Base-by-base conservation (phyloP, 2,329 filamentous ascomycete genomes). In the Chaetomium sp. region DNA sequence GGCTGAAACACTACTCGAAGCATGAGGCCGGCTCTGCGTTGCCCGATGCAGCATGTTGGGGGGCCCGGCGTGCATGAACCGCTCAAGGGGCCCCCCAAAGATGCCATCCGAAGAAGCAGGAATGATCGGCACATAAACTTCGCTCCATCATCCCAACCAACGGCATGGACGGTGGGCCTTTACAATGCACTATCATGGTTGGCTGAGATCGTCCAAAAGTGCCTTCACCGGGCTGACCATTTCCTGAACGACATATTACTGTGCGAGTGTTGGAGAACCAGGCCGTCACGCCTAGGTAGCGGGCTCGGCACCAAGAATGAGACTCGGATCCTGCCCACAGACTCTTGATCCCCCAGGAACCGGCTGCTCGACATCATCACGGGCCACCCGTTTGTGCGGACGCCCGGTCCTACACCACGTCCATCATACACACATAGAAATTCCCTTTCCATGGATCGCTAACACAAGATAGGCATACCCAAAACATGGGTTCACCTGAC, bases 81-180 rank as follows among this genome's bases (percentile, higher is more conserved):
- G 57, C 29, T 25, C 27, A 19, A 29, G 25, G 50, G 25, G 13
- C 25, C 23, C 9, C 9, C 23, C 7, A 35, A 50, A 31, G 31
- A 29, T n/a, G 38, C 51, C 38, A 55, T 38, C 38, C 42, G 19
- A 49, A 60, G 23, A 21, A 16, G 10, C n/a, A 23, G 7, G 62
- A 56, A 38, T 59, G 55, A 63, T 63, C 47, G 27, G 8, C 55
- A 54, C 33, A 58, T 47, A 63, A 47, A 27, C 23, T 51, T 47
- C 35, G n/a, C 47, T 35, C 49, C 45, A 47, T 55, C 33, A 55
- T 27, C 23, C 35, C 49, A 45, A 25, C 12, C 8, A 21, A 21
- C 27, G n/a, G 16, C 19, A 42, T 49, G 45, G n/a, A 47, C 10
- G 10, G 10, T 4, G 19, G 38, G n/a, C 19, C 31, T 35, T 12